phyloP scores from a whole-genome alignment of 768 basidiomycete species.

The Kwoniella heveanensis region DNA sequence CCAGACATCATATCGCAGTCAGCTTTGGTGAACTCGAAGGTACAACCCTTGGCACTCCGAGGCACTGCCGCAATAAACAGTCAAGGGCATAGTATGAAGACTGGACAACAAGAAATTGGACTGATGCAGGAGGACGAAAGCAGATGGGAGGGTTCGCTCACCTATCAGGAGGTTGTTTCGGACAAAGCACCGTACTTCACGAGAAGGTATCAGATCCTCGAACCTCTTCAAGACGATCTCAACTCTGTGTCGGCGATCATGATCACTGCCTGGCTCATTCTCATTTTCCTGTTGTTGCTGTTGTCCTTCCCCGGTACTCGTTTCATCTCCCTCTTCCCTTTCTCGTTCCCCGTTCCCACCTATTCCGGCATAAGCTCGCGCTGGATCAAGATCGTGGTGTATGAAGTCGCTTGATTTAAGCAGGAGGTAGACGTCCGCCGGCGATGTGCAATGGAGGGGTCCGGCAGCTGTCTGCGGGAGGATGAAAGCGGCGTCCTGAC shows the following conservation, averaged over 20 bases:
- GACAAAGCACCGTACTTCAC: slow-evolving; percentile 91
- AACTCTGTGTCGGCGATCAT: slow-evolving; percentile 54
- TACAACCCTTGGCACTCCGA: too few species aligned
- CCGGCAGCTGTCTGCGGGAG: slow-evolving; percentile 69
- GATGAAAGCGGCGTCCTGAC: slow-evolving; percentile 88
- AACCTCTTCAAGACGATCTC: slow-evolving; percentile 90
- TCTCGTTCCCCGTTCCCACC: background rate
- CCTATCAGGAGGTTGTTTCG: slow-evolving; percentile 71
- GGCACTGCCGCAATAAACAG: too few species aligned
- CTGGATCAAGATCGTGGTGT: slow-evolving; percentile 69
- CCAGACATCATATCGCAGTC: too few species aligned
- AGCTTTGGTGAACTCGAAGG: too few species aligned
- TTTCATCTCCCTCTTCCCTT: background rate
- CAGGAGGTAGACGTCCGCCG: slow-evolving; percentile 85
- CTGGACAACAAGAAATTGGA: too few species aligned
- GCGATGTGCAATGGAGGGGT: slow-evolving; percentile 81
- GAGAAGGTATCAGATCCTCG: slow-evolving; percentile 78
- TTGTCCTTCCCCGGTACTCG: background rate
- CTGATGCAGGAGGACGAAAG: too few species aligned
- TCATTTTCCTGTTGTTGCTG: too few species aligned
- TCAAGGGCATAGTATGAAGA: too few species aligned
- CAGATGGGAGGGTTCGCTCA: too few species aligned
- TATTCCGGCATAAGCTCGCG: slow-evolving; percentile 64
- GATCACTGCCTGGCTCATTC: background rate
- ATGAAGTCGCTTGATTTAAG: slow-evolving; percentile 92